Percentiles rank a stretch among this genome's conserved stretches.
phyloP scores from a whole-genome alignment of 2,329 filamentous ascomycete genomes.

The Camptophora hylomeconis region DNA sequence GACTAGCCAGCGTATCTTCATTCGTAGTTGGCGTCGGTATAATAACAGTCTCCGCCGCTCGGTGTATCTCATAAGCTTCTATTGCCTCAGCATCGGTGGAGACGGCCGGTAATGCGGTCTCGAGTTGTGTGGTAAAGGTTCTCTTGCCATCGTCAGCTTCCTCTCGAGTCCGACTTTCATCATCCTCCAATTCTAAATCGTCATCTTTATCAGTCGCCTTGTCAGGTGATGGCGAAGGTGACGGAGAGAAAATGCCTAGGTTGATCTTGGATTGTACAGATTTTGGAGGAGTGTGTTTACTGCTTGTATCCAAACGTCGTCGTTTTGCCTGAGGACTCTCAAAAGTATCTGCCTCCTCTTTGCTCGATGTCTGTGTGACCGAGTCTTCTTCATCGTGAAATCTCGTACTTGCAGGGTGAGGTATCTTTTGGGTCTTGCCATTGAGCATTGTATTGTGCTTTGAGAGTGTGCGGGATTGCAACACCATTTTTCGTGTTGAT shows the following conservation, averaged over 20 bases:
- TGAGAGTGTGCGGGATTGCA: constrained; percentile 9
- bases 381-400: constrained; percentile 17
- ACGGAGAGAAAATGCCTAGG: constrained; percentile 6
- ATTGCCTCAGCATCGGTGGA: constrained; percentile 59
- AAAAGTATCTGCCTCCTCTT: constrained; percentile 17
- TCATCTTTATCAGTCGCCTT: constrained; percentile 17
- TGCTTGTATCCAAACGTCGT: constrained; percentile 5
- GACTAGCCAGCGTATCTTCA: constrained; percentile 32
- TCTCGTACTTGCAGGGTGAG: constrained; percentile 19
- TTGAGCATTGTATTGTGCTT: constrained; percentile 18
- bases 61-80: constrained; percentile 62
- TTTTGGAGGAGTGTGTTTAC: background rate
- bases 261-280: constrained; percentile 9
- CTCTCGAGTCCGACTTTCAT: constrained; percentile 21
- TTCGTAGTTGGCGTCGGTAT: too few relatives aligned
- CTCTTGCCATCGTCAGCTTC: constrained; percentile 23
- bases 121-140: constrained; percentile 49
- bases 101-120: constrained; percentile 57
- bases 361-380: constrained; percentile 14
- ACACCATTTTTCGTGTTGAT: constrained; percentile 9
- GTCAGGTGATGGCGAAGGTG: too few relatives aligned
- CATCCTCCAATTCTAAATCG: constrained; percentile 26
- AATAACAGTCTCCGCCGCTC: constrained; percentile 27
- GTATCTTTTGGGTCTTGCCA: constrained; percentile 11
- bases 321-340: background rate